Evolutionary conservation across 495 filamentous ascomycete genomes (phyloP).

Genomic region (Aspergillus bertholletiae): DNA sequence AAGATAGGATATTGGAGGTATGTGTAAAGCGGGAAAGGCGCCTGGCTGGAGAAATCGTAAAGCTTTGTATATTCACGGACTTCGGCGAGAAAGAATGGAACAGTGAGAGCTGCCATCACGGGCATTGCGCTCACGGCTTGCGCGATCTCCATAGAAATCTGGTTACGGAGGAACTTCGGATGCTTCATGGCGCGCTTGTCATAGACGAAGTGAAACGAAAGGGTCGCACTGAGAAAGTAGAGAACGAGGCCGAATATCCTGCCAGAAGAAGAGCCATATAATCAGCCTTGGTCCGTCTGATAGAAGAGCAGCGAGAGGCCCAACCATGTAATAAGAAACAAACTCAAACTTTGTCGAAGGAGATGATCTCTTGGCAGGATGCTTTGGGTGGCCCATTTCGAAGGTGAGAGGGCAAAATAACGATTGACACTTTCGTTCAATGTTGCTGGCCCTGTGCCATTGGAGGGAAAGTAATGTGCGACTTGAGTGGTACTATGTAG

Average conservation of each 20-base stretch:
- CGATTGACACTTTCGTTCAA: conserved; percentile 15
- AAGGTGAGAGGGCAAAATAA: conserved; percentile 55
- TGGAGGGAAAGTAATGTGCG: background rate
- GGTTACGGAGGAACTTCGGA: conserved; percentile 88
- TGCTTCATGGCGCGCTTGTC: conserved; percentile 82
- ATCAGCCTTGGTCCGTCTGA: background rate
- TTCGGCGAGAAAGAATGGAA: conserved; percentile 75
- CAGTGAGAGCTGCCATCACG: conserved; percentile 74
- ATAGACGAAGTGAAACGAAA: conserved; percentile 84
- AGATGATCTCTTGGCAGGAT: conserved; percentile 66
- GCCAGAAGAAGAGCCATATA: background rate
- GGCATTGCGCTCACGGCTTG: conserved; percentile 71
- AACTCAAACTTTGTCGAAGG: conserved; percentile 60
- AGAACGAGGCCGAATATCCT: conserved; percentile 57
- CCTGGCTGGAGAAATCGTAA: conserved; percentile 69
- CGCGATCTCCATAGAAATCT: conserved; percentile 76
- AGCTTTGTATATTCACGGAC: conserved; percentile 80
- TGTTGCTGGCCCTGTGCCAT: conserved; percentile 49
- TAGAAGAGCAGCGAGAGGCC: conserved; percentile 7
- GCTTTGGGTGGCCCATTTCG: conserved; percentile 68
- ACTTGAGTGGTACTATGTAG: background rate
- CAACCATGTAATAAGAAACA: conserved; percentile 76
- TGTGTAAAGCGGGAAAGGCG: conserved; percentile 69
- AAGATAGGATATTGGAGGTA: conserved; percentile 84
- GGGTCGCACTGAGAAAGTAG: conserved; percentile 72